These are phyloP conservation scores for Coniella vitis DNA, from an alignment of 2,329 filamentous ascomycete genomes.

Conservation along the genomic window DNA sequence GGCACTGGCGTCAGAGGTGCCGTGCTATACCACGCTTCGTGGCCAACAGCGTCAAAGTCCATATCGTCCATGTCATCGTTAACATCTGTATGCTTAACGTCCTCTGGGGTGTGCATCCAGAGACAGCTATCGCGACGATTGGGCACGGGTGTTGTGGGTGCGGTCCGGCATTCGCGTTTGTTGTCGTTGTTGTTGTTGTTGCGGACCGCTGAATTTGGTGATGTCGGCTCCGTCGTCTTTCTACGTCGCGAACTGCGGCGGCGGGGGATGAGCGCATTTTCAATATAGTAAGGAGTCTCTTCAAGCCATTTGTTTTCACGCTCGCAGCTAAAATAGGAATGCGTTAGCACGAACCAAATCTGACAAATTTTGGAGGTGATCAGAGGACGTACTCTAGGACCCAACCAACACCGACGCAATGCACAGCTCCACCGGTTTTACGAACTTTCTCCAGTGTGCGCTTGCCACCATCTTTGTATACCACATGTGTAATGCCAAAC, in stretches of 20 bases:
- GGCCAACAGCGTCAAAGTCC: slow-evolving; percentile 32
- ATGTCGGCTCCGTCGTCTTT: slow-evolving; percentile 75
- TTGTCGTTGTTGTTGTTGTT: no score
- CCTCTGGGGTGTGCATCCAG: slow-evolving; percentile 50
- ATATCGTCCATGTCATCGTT: slow-evolving; percentile 28
- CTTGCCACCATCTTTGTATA: slow-evolving; percentile 81
- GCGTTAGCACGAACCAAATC: slow-evolving; percentile 22
- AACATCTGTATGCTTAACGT: slow-evolving; percentile 28
- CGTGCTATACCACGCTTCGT: slow-evolving; percentile 27
- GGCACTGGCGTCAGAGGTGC: slow-evolving; percentile 48
- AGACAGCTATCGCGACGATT: slow-evolving; percentile 47
- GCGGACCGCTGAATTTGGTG: slow-evolving; percentile 30
- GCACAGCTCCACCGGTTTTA: slow-evolving; percentile 64
- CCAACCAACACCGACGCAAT: slow-evolving; percentile 84
- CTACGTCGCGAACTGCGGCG: slow-evolving; percentile 65
- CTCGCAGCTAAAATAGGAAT: slow-evolving; percentile 56
- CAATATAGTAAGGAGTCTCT: slow-evolving; percentile 62
- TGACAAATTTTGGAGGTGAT: background rate
- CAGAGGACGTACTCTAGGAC: slow-evolving; percentile 66
- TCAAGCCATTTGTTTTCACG: slow-evolving; percentile 71
- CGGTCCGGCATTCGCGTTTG: slow-evolving; percentile 30
- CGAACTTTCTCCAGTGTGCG: slow-evolving; percentile 76
- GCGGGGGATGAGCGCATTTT: slow-evolving; percentile 60
- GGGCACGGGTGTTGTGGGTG: slow-evolving; percentile 38
- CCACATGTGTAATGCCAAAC: slow-evolving; percentile 77